Base-by-base conservation (phyloP, 257 asterid genomes). In the Gardenia jasminoides region DNA sequence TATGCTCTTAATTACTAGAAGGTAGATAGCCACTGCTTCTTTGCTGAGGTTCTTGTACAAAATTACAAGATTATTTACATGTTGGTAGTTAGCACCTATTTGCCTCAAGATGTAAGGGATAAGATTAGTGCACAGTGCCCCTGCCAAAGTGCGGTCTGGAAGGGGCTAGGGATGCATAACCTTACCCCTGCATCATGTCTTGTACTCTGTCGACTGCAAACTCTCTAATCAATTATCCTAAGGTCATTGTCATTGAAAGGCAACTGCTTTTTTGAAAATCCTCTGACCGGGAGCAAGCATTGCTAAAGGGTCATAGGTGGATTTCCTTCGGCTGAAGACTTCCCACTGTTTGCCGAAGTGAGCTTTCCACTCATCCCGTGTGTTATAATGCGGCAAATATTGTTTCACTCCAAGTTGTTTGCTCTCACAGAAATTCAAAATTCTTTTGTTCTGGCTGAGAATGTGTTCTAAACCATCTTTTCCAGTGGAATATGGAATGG, bases 231-330 rank as follows among this genome's bases (percentile, higher is more conserved):
- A 41, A 68, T 72, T 39, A 83, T 66, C 44, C 67, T 50, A 74
- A 61, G 69, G 72, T 88, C 84, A 75, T 80, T 78, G 78, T 83
- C 79, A 79, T 69, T 78, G 85, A 79, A 78, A 80, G 47, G 88
- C 81, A 22, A 67, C 84, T 67, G 79, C 89, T 82, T 88, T 87
- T 74, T 62, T 82, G 84, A 95, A 95, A 84, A 95, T 93, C 80
- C 86, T 83, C 65, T 93, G 99, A 19, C 98, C 99, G 4, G 99
- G 98, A 85, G 98, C 96, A 82, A 95, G 87, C 84, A 95, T 92
- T 33, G 93, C 96, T 65, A 93, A 81, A 56, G 99, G 98, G 48
- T 96, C 99, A 65, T 96, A 93, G 74, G 81, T 80, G 78, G 83
- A 77, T 84, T 96, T 96, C 85, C 96, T 91, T 82, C 79, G 71